Base-by-base conservation (phyloP, 306 rosid species). In the Casuarina glauca region DNA sequence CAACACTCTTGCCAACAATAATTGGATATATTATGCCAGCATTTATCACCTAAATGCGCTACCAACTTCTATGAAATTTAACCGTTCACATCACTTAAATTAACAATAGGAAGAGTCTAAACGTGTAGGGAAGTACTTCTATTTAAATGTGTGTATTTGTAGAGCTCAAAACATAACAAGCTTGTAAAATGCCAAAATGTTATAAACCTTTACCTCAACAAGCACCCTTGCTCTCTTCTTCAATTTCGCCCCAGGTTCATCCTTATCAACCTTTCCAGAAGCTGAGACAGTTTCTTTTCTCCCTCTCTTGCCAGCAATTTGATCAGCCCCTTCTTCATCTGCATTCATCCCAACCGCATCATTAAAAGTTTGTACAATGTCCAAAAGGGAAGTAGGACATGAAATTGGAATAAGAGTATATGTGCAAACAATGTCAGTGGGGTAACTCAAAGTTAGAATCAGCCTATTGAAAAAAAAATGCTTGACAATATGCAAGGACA, bases 141-240 rank as follows among this genome's bases (percentile, higher is more conserved):
- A 67, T 53, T 1, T 10, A 55, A 62, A 67, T 61, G 76, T 16
- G 32, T 26, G 32, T 26, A 26, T 26, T 26, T 26, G 32, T 26
- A 26, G 32, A 26, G 32, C 32, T 26, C 32, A 26, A 26, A 26
- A 26, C 32, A 26, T 26, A 81, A 9, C 58, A n/a, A 80, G 54
- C 12, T 26, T 77, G 32, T 44, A 20, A 84, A 55, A 74, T 58
- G 44, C 41, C 26, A 79, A 60, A 45, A 39, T 63, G 32, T 6
- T 45, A 78, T 52, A 46, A 61, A 71, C 20, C 35, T 72, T 84
- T 95, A 95, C 98, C 98, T 95, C 98, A 84, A 95, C 88, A 79
- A 87, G 73, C 72, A 91, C 97, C 88, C 75, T 90, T 3, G 89
- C 48, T 79, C 75, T 86, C 88, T 86, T 81, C 79, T 93, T 94